Evolutionary conservation across 805 yeast genomes (phyloP).

Genomic region (Spathaspora boniae): DNA sequence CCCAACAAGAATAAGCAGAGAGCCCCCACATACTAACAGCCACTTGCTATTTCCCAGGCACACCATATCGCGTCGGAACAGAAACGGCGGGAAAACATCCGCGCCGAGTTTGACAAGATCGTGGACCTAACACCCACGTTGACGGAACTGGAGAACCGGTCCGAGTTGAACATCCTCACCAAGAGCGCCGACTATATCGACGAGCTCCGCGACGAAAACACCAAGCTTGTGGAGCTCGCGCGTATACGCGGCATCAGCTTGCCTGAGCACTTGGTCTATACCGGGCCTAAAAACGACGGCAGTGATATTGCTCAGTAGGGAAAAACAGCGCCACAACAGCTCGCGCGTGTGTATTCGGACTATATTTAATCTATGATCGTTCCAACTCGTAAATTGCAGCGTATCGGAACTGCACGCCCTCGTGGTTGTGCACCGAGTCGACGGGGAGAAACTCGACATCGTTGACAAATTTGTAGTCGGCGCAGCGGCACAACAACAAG

Average conservation of each 20-base stretch:
- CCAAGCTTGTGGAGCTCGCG: conserved; percentile 39
- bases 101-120: conserved; percentile 75
- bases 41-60: conserved; percentile 35
- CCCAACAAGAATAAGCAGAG: too few species aligned
- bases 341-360: neutral
- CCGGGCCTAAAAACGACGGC: conserved; percentile 22
- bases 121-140: conserved; percentile 75
- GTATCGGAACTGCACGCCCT: conserved; percentile 13
- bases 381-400: conserved; percentile 16
- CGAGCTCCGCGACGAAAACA: conserved; percentile 49
- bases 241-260: conserved; percentile 37
- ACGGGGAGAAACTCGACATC: conserved; percentile 18
- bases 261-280: conserved; percentile 37
- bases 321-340: neutral
- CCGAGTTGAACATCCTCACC: conserved; percentile 72
- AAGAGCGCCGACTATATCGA: conserved; percentile 58
- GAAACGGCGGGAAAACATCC: conserved; percentile 78
- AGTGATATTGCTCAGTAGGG: conserved; percentile 11
- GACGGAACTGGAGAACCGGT: conserved; percentile 65
- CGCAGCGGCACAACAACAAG: too few species aligned
- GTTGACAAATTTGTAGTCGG: neutral
- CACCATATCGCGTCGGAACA: conserved; percentile 86
- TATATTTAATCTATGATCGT: conserved; percentile 3
- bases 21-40: conserved; percentile 12
- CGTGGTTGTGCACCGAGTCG: conserved; percentile 9